These are phyloP conservation scores for Tillandsia leiboldiana DNA, from an alignment of 176 grass and related monocot species.

Conservation along the genomic window DNA sequence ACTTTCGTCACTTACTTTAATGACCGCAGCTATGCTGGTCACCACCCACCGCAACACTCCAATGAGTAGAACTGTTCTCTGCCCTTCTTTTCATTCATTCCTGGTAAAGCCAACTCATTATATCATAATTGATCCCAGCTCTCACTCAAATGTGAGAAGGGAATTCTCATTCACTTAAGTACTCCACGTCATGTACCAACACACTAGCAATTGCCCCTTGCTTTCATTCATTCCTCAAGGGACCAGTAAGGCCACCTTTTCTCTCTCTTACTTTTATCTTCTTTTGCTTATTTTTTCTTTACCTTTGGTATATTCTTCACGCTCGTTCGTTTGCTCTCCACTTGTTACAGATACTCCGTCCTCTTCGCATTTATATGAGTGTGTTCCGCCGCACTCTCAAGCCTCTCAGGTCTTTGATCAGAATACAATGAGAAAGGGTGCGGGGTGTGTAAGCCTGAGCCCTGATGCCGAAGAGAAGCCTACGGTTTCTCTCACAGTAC, in stretches of 20 bases:
- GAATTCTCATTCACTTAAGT: not conserved
- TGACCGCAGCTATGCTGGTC: constrained; percentile 28
- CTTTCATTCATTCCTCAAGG: constrained; percentile 1
- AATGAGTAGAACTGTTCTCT: constrained; percentile 10
- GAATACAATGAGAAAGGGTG: constrained; percentile 44
- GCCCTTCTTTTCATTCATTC: not conserved
- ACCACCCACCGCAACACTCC: constrained; percentile 39
- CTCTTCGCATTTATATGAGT: constrained; percentile 19
- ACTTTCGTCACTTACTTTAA: constrained; percentile 24
- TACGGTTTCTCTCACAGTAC: constrained; percentile 17
- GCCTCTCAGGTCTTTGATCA: not conserved
- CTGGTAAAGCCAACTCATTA: not conserved
- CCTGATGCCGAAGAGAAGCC: constrained; percentile 37
- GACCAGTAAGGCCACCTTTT: constrained; percentile 29
- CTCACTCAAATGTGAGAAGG: not conserved
- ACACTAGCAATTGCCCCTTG: too few species aligned
- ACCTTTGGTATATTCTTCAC: constrained; percentile 50
- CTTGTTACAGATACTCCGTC: too few species aligned
- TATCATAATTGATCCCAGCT: not conserved
- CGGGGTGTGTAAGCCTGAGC: constrained; percentile 37
- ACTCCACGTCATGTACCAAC: too few species aligned
- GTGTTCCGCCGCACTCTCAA: constrained; percentile 1
- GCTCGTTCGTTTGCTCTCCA: constrained; percentile 12
- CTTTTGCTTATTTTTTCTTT: constrained; percentile 28
- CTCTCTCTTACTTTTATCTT: constrained; percentile 35